Evolutionary conservation across 768 basidiomycete genomes (phyloP).

Genomic region (Thelephora ganbajun): DNA sequence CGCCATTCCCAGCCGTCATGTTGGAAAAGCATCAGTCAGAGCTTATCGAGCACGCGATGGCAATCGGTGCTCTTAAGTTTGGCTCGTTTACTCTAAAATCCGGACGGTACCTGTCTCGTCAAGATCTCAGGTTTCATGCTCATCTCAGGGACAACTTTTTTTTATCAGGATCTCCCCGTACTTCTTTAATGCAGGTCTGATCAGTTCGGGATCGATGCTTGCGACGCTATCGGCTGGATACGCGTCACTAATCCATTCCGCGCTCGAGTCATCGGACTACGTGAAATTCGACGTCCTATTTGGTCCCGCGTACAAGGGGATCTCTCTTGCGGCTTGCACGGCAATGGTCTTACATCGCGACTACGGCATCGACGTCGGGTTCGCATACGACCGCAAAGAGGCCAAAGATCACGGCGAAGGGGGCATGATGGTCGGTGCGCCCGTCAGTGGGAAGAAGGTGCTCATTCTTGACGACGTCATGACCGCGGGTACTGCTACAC

Average conservation of each 20-base stretch:
- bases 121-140: constrained; percentile 2
- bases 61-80: constrained; percentile 70
- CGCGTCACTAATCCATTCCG: constrained; percentile 58
- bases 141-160: neutral
- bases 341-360: constrained; percentile 59
- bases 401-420: constrained; percentile 95
- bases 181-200: constrained; percentile 90
- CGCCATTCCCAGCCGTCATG: constrained; percentile 1
- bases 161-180: constrained; percentile 73
- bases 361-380: constrained; percentile 55
- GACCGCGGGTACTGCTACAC: constrained; percentile 82
- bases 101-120: constrained; percentile 51
- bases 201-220: constrained; percentile 76
- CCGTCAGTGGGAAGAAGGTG: constrained; percentile 68
- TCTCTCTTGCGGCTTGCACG: constrained; percentile 81
- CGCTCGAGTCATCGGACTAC: constrained; percentile 24
- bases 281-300: constrained; percentile 72
- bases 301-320: constrained; percentile 97
- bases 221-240: constrained; percentile 68
- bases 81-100: constrained; percentile 91
- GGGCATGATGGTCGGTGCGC: constrained; percentile 76
- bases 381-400: constrained; percentile 92
- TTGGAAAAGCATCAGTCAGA: constrained; percentile 42
- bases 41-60: constrained; percentile 56
- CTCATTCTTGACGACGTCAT: constrained; percentile 94